A percentile compares a stretch with the other conserved stretches of the same genome.
These are phyloP conservation scores for Solanum bulbocastanum DNA, from an alignment of 257 asterid genomes.

Conservation along the genomic window DNA sequence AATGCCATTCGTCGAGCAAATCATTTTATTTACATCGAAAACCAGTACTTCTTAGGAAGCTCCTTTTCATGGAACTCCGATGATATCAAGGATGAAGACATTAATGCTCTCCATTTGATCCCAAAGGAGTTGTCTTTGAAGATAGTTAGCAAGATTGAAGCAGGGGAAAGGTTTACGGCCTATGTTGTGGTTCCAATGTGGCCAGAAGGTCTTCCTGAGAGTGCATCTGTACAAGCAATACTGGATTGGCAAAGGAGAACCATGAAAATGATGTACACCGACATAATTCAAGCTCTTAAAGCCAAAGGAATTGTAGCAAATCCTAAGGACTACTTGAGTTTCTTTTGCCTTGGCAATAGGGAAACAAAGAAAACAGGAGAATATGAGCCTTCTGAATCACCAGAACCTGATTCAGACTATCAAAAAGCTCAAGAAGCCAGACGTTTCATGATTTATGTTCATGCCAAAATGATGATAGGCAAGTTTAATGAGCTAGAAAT, in stretches of 20 bases:
- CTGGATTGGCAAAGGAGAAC: slow-evolving; percentile 10
- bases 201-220: slow-evolving; percentile 7
- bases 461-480: slow-evolving; percentile 9
- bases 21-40: slow-evolving; percentile 3
- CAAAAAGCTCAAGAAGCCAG: slow-evolving; percentile 3
- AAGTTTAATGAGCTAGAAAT: background rate
- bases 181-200: slow-evolving; percentile 10
- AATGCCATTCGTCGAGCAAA: slow-evolving; percentile 10
- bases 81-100: slow-evolving; percentile 1
- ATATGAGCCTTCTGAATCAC: slow-evolving; percentile 4
- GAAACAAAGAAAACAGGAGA: slow-evolving; percentile 6
- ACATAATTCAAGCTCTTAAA: background rate
- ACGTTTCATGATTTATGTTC: slow-evolving; percentile 11
- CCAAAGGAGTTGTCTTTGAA: slow-evolving; percentile 5
- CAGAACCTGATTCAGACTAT: background rate
- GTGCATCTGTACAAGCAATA: slow-evolving; percentile 1
- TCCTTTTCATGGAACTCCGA: background rate
- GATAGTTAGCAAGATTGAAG: background rate
- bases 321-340: slow-evolving; percentile 1
- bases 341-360: slow-evolving; percentile 7
- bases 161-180: slow-evolving; percentile 2
- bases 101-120: background rate
- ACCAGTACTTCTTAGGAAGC: slow-evolving; percentile 9
- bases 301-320: background rate
- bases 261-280: slow-evolving; percentile 7